These are phyloP conservation scores for Backusella mclennaniae DNA, from an alignment of 192 early-diverging fungal genomes.

Conservation along the genomic window DNA sequence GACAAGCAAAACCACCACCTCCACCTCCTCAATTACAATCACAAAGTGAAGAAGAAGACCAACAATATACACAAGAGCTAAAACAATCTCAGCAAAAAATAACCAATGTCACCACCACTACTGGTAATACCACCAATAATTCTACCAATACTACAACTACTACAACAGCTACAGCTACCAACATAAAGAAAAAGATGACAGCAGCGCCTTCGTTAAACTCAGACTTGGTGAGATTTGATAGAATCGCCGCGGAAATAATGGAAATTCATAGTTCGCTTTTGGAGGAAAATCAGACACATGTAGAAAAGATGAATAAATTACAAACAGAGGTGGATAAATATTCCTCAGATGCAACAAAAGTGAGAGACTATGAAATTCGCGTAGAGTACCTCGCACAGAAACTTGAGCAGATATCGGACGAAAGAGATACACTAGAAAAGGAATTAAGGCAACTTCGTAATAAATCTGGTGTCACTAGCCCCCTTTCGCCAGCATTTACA, in stretches of 20 bases:
- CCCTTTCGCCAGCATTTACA: neutral
- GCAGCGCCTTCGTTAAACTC: neutral
- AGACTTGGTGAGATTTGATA: conserved; percentile 6
- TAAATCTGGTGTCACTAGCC: neutral
- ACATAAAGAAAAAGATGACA: neutral
- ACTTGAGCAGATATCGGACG: conserved; percentile 29
- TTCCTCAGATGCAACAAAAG: conserved; percentile 19
- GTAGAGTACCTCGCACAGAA: conserved; percentile 32
- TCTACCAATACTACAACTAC: neutral
- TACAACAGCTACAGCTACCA: neutral
- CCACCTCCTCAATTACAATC: neutral
- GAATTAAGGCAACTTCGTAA: conserved; percentile 5
- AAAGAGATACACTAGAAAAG: conserved; percentile 22
- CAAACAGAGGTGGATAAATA: conserved; percentile 18
- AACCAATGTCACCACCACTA: neutral
- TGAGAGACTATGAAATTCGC: conserved; percentile 30
- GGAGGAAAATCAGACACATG: neutral
- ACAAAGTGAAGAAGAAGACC: neutral
- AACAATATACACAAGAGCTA: neutral
- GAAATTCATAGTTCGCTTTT: neutral
- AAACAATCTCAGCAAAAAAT: neutral
- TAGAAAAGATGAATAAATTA: conserved; percentile 17
- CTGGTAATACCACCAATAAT: neutral
- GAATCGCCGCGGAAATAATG: conserved; percentile 11
- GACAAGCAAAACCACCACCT: neutral